These are phyloP conservation scores for Rhodomyrtus psidioides DNA, from an alignment of 441 rosid genomes.

Conservation along the genomic window DNA sequence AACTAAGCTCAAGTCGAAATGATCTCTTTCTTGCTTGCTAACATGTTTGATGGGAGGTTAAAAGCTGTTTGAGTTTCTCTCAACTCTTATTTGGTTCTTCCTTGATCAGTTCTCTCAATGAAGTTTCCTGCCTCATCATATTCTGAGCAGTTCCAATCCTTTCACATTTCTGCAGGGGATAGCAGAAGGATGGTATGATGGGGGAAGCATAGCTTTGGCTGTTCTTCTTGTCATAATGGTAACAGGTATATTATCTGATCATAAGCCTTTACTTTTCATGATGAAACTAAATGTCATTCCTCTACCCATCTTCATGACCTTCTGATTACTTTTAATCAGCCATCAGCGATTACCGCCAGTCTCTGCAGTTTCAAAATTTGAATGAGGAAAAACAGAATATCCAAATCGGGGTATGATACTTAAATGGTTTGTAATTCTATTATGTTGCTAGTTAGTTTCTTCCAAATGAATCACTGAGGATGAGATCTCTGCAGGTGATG, in stretches of 20 bases:
- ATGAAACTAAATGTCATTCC: neutral
- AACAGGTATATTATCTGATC: constrained; percentile 3
- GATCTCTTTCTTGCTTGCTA: neutral
- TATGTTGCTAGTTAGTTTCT: neutral
- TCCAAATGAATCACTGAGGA: neutral
- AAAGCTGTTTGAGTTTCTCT: neutral
- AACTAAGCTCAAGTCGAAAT: neutral
- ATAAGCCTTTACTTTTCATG: neutral
- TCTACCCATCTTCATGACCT: neutral
- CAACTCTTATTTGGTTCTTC: neutral
- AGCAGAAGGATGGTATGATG: constrained; percentile 14
- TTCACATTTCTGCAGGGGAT: constrained; percentile 3
- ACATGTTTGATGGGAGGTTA: neutral
- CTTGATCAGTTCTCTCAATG: neutral
- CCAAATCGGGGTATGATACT: constrained; percentile 11
- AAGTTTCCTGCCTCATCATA: neutral
- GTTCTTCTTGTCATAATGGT: constrained; percentile 12
- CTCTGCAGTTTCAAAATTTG: constrained; percentile 19
- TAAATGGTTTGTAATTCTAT: neutral
- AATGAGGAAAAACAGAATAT: constrained; percentile 15
- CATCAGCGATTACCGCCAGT: constrained; percentile 12
- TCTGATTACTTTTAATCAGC: neutral
- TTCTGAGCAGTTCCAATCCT: neutral
- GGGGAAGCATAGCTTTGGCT: constrained; percentile 14
- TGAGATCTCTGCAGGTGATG: constrained; percentile 1